Percentiles rank a stretch among this genome's conserved stretches.
phyloP scores from a whole-genome alignment of 192 early-diverging fungal genomes.

The Entrophospora sp. region DNA sequence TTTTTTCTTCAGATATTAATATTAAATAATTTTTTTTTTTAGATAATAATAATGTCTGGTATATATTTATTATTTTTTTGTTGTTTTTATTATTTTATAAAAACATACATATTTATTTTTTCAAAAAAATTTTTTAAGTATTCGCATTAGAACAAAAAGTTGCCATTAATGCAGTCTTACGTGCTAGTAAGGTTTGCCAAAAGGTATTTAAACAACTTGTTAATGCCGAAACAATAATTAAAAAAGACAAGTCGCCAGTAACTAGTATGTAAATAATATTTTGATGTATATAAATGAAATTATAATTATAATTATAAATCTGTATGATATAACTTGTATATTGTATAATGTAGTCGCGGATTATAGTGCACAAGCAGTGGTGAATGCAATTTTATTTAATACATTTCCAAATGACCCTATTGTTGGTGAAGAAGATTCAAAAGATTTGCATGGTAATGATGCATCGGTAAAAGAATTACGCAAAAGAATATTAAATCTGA shows the following conservation, averaged over 20 bases:
- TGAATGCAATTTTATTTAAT: slow-evolving; percentile 69
- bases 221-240: slow-evolving; percentile 72
- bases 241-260: slow-evolving; percentile 93
- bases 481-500: slow-evolving; percentile 74
- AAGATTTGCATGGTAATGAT: slow-evolving; percentile 68
- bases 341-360: slow-evolving; percentile 96
- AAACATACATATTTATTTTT: too few species aligned
- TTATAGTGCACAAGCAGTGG: slow-evolving; percentile 90
- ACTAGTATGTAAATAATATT: slow-evolving; percentile 64
- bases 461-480: slow-evolving; percentile 52
- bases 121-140: slow-evolving; percentile 17
- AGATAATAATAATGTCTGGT: too few species aligned
- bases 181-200: slow-evolving; percentile 82
- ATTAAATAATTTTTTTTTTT: too few species aligned
- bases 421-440: slow-evolving; percentile 92
- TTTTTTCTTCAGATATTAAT: too few species aligned
- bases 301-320: too few species aligned
- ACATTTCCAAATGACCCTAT: slow-evolving; percentile 84
- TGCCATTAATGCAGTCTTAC: slow-evolving; percentile 83
- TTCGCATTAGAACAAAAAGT: slow-evolving; percentile 64
- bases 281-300: too few species aligned
- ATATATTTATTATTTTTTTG: too few species aligned
- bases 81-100: too few species aligned
- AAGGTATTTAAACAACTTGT: slow-evolving; percentile 82
- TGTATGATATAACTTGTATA: too few species aligned